Base-by-base conservation (phyloP, 2,329 filamentous ascomycete species). In the Zymoseptoria ardabiliae region DNA sequence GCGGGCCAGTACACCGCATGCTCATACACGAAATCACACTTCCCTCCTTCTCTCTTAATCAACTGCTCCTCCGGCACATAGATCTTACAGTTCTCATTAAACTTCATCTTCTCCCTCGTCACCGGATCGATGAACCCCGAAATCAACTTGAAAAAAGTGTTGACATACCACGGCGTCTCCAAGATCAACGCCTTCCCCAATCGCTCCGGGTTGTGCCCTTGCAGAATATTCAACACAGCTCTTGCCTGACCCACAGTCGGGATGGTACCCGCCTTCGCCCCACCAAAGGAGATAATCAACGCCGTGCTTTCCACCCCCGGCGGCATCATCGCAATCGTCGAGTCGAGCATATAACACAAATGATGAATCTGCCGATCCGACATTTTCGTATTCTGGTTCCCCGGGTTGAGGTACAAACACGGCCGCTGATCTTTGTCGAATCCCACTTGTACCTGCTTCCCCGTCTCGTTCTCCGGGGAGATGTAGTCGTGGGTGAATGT, bases 101-200 rank as follows among this genome's bases (percentile, higher is more conserved):
- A 97, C 78, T 94, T 95, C 78, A 99, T 86, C 81, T 99, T 99
- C 71, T 94, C 86, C 60, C 89, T 86, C 9, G 94, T 99, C 69
- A 92, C 79, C 7, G 94, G 94, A 75, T 99, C 94, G 76, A 99
- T 96, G 76, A 99, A 97, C 48, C 93, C 91, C 4, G 86, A 91
- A 76, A 99, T 92, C 69, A 97, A 79, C 76, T 96, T 97, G 82
- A 97, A 96, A 82, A 99, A 99, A 55, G 89, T 89, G 74, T 85
- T 87, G 62, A 97, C 90, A 64, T 96, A 83, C 85, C 90, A 97
- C 0, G 93, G 93, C 54, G 96, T 84, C 66, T 97, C 95, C 66
- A 92, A 89, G 62, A 97, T 90, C 68, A 97, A 81, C 3, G 93
- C 92, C 68, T 88, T 85, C 53, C 94, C 94, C 30, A 99, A 79